A percentile compares a stretch with the other conserved stretches of the same genome.
These are phyloP conservation scores for Eleusine indica DNA, from an alignment of 176 grass and related monocot species.

Conservation along the genomic window DNA sequence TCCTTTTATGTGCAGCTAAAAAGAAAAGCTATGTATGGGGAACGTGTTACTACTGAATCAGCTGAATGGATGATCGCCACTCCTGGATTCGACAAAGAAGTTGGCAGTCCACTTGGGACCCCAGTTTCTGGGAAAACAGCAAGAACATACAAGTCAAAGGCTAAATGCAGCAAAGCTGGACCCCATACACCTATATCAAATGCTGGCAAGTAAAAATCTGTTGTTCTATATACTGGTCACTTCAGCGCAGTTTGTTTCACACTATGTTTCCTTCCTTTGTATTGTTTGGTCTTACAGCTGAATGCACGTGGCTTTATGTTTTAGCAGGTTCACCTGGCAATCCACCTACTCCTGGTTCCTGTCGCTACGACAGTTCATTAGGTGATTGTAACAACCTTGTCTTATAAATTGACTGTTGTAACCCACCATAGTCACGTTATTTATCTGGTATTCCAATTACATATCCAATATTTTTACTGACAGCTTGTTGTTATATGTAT, in stretches of 20 bases:
- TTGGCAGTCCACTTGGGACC: constrained; percentile 53
- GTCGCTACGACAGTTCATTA: constrained; percentile 83
- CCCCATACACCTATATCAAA: constrained; percentile 60
- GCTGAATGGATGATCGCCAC: constrained; percentile 49
- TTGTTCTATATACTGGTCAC: constrained; percentile 29
- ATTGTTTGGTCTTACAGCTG: constrained; percentile 27
- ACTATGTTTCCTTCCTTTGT: background rate
- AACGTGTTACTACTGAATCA: constrained; percentile 54
- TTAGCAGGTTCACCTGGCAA: constrained; percentile 66
- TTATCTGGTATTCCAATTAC: constrained; percentile 17
- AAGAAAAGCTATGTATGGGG: constrained; percentile 59
- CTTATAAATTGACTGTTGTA: constrained; percentile 32
- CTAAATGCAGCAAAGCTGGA: constrained; percentile 57
- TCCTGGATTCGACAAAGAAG: constrained; percentile 57
- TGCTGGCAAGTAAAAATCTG: constrained; percentile 65
- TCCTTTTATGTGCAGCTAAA: constrained; percentile 57
- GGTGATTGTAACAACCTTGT: constrained; percentile 49
- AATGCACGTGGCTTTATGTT: constrained; percentile 31
- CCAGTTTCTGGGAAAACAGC: constrained; percentile 61
- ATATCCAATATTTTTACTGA: constrained; percentile 30
- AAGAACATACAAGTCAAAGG: constrained; percentile 56
- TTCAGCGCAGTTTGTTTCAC: constrained; percentile 23
- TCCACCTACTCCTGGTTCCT: constrained; percentile 70
- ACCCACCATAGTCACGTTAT: background rate
- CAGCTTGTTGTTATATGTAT: constrained; percentile 33